These are phyloP conservation scores for Themeda triandra DNA, from an alignment of 176 grass and related monocot genomes.

Conservation along the genomic window DNA sequence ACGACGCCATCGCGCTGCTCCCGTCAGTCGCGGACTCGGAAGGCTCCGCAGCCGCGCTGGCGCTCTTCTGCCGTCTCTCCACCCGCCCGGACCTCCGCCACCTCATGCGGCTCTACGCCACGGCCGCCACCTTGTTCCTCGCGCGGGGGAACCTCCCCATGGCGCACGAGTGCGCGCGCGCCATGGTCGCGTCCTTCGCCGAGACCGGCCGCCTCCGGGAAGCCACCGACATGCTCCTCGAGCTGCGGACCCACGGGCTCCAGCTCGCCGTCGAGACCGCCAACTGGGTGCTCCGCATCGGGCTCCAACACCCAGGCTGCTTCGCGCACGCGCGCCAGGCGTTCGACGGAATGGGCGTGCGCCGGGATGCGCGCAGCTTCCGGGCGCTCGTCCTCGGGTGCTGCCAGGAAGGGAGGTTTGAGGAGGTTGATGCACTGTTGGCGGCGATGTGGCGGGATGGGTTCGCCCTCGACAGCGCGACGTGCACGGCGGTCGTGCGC, in stretches of 20 bases:
- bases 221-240: constrained; percentile 68
- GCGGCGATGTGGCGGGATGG: constrained; percentile 37
- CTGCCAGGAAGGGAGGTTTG: constrained; percentile 38
- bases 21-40: constrained; percentile 43
- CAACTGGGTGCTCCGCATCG: constrained; percentile 62
- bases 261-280: constrained; percentile 63
- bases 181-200: constrained; percentile 54
- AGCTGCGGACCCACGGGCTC: constrained; percentile 84
- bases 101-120: constrained; percentile 84
- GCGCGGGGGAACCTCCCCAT: constrained; percentile 54
- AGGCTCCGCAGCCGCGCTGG: constrained; percentile 59
- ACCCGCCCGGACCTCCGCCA: too few species aligned
- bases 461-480: constrained; percentile 61
- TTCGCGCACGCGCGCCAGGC: constrained; percentile 46
- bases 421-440: constrained; percentile 46
- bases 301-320: constrained; percentile 20
- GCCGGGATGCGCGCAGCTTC: constrained; percentile 53
- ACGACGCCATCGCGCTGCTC: constrained; percentile 54
- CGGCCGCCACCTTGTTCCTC: constrained; percentile 56
- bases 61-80: constrained; percentile 59
- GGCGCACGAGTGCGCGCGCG: constrained; percentile 81
- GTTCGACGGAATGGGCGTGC: constrained; percentile 77
- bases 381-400: constrained; percentile 57
- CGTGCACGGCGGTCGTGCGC: constrained; percentile 52
- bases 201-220: constrained; percentile 60